Conservation (phyloP, 768 basidiomycete species). For the Psilocybe tampanensis region DNA sequence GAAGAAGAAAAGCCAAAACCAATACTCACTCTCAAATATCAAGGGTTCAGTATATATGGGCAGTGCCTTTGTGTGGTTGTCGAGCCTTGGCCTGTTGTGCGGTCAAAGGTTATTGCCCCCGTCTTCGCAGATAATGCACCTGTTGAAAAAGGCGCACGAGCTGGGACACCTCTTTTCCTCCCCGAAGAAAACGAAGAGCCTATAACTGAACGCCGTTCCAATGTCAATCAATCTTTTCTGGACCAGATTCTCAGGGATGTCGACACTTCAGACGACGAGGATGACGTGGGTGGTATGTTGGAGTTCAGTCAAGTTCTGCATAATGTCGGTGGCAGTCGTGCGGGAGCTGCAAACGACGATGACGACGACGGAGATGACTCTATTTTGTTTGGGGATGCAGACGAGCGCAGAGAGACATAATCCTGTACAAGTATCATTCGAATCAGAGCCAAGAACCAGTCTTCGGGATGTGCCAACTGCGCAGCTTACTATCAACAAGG, state of each 20-base stretch:
- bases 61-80: constrained; percentile 81
- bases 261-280: constrained; percentile 24
- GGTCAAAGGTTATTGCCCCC: constrained; percentile 19
- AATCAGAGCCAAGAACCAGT: no score
- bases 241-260: constrained; percentile 27
- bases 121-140: constrained; percentile 3
- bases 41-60: constrained; percentile 70
- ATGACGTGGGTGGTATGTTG: constrained; percentile 59
- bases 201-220: constrained; percentile 31
- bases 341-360: constrained; percentile 70
- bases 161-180: constrained; percentile 71
- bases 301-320: constrained; percentile 75
- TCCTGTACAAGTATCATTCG: no score
- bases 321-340: constrained; percentile 53
- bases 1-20: constrained; percentile 82
- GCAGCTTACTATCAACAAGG: no score
- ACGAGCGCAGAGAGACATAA: constrained; percentile 68
- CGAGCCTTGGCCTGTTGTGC: constrained; percentile 74
- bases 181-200: constrained; percentile 53
- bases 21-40: constrained; percentile 62
- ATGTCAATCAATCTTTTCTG: constrained; percentile 20
- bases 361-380: constrained; percentile 78
- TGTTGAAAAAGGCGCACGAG: constrained; percentile 25
- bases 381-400: constrained; percentile 81
- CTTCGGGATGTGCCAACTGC: no score